These are phyloP conservation scores for Pythium myriotylum DNA, from an alignment of 352 stramenopile genomes.

Conservation along the genomic window DNA sequence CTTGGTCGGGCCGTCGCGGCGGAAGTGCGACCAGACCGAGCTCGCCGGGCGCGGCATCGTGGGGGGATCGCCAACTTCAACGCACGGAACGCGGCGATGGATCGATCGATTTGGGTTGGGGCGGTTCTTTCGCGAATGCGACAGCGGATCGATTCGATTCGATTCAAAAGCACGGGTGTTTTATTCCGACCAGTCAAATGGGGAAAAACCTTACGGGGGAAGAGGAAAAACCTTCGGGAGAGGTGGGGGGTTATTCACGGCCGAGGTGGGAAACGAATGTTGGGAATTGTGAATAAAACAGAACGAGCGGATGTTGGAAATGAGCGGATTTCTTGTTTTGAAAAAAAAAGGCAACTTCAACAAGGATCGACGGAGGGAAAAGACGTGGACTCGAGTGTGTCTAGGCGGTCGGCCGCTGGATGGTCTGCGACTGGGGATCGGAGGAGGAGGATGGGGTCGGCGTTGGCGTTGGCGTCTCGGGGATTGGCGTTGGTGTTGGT, in stretches of 20 bases:
- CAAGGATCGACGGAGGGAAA: too few species aligned
- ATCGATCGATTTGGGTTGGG: background rate
- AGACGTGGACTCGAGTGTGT: too few species aligned
- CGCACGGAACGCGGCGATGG: background rate
- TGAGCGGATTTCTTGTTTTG: too few species aligned
- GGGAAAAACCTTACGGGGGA: background rate
- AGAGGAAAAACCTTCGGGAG: constrained; percentile 1
- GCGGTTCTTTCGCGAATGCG: too few species aligned
- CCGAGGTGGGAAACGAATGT: too few species aligned
- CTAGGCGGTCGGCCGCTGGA: too few species aligned
- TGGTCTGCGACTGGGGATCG: too few species aligned
- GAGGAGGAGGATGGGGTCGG: too few species aligned
- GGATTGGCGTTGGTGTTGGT: too few species aligned
- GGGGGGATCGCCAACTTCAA: constrained; percentile 2
- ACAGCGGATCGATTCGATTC: background rate
- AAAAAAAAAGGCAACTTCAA: too few species aligned
- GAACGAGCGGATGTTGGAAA: too few species aligned
- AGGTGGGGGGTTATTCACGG: constrained; percentile 5
- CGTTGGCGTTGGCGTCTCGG: too few species aligned
- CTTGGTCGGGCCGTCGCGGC: constrained; percentile 54
- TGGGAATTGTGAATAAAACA: constrained; percentile 18
- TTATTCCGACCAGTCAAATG: constrained; percentile 16
- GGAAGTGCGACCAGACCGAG: constrained; percentile 66
- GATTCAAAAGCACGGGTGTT: constrained; percentile 11
- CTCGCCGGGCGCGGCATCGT: constrained; percentile 60